Percentiles rank a stretch among this genome's conserved stretches.
Evolutionary conservation across 2,329 filamentous ascomycete species (phyloP).

Genomic region (Aspergillus hortae): DNA sequence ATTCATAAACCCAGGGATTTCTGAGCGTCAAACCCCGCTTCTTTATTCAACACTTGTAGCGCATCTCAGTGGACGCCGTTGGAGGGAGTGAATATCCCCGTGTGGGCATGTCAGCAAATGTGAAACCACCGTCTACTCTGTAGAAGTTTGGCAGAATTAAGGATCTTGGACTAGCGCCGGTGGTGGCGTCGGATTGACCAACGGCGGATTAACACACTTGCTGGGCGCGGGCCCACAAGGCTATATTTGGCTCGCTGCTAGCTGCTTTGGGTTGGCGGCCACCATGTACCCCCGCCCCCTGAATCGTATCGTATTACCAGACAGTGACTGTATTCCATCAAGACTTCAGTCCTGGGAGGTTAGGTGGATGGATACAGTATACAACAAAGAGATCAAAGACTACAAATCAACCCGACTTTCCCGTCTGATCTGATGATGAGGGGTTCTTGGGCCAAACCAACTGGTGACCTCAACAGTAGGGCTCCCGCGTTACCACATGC

Average conservation of each 20-base stretch:
- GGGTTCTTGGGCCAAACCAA: not conserved
- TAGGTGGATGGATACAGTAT: no score
- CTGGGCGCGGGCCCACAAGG: conserved; percentile 10
- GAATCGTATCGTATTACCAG: conserved; percentile 6
- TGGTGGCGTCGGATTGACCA: conserved; percentile 14
- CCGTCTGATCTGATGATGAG: not conserved
- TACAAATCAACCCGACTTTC: no score
- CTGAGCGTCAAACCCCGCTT: no score
- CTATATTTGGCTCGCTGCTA: conserved; percentile 19
- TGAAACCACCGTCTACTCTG: not conserved
- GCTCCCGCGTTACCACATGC: not conserved
- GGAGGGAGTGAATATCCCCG: not conserved
- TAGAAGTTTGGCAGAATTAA: conserved; percentile 15
- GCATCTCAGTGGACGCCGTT: no score
- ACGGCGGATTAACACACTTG: conserved; percentile 16
- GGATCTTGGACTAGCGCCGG: conserved; percentile 13
- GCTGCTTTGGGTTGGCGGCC: conserved; percentile 7
- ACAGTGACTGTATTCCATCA: not conserved
- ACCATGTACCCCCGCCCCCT: conserved; percentile 15
- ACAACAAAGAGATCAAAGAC: no score
- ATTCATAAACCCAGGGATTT: no score
- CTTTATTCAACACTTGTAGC: no score
- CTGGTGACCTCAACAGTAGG: not conserved
- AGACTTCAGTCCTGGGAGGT: no score
- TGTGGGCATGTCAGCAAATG: not conserved